Conservation (phyloP, 129 eudicot species). For the Gnaphalium uliginosum region DNA sequence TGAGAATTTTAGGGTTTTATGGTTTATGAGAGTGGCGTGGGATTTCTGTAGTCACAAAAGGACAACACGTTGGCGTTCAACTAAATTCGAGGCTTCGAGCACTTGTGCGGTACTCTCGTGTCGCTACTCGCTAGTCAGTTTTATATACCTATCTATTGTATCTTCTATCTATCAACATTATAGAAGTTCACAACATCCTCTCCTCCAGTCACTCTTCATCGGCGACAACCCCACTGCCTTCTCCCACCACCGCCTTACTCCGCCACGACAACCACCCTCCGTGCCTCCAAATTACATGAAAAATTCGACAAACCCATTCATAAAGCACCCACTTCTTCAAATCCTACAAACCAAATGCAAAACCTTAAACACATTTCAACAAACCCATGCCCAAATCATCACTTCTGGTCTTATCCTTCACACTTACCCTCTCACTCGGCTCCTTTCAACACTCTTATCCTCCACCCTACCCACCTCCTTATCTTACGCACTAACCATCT, state of each 20-base stretch:
- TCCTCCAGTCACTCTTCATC: no score
- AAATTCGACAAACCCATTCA: conserved; percentile 38
- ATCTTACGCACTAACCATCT: conserved; percentile 54
- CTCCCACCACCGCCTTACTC: no score
- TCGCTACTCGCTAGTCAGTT: no score
- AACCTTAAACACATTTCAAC: conserved; percentile 44
- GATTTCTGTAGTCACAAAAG: background rate
- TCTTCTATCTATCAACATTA: no score
- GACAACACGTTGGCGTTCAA: no score
- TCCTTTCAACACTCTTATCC: conserved; percentile 47
- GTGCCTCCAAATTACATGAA: conserved; percentile 5
- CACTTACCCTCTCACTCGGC: conserved; percentile 66
- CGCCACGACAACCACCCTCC: no score
- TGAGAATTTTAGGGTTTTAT: conserved; percentile 23
- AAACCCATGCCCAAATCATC: conserved; percentile 66
- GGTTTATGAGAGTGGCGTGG: conserved; percentile 21
- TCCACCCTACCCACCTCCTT: conserved; percentile 49
- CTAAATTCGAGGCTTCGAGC: no score
- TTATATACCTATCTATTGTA: no score
- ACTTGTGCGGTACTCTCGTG: no score
- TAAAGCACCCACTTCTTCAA: conserved; percentile 49
- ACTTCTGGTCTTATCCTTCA: conserved; percentile 61
- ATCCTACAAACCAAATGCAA: conserved; percentile 56
- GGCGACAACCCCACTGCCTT: no score
- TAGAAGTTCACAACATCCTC: no score